Evolutionary conservation across 441 rosid genomes (phyloP).

Genomic region (Caryocar brasiliense): DNA sequence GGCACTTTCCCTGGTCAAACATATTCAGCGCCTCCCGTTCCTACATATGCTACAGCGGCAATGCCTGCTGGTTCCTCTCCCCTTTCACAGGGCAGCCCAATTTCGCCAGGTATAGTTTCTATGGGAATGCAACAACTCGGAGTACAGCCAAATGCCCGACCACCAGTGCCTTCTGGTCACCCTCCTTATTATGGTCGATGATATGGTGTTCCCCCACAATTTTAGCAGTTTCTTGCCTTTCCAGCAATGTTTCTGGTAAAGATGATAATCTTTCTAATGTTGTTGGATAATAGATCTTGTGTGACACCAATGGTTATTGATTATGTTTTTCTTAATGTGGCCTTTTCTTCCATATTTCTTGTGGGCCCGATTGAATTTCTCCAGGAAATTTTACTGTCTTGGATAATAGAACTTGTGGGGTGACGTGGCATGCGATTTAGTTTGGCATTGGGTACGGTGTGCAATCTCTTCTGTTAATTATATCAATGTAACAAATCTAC

Average conservation of each 20-base stretch:
- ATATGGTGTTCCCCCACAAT: conserved; percentile 3
- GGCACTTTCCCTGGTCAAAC: conserved; percentile 40
- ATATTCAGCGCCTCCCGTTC: conserved; percentile 21
- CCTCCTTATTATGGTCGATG: conserved; percentile 41
- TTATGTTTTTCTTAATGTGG: not conserved
- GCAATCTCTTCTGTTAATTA: too few relatives aligned
- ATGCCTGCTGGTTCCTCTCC: conserved; percentile 39
- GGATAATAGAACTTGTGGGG: too few relatives aligned
- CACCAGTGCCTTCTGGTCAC: conserved; percentile 35
- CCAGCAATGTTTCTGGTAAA: conserved; percentile 10
- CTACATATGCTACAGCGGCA: conserved; percentile 22
- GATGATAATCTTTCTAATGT: conserved; percentile 1
- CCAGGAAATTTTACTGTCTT: too few relatives aligned
- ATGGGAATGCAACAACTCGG: conserved; percentile 24
- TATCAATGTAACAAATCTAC: too few relatives aligned
- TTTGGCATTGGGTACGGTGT: too few relatives aligned
- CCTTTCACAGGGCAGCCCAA: conserved; percentile 23
- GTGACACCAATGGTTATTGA: not conserved
- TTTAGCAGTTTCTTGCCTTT: not conserved
- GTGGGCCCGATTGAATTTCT: too few relatives aligned
- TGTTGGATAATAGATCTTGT: not conserved
- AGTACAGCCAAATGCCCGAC: conserved; percentile 24
- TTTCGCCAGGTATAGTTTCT: conserved; percentile 19
- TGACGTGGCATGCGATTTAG: too few relatives aligned
- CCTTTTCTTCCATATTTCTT: not conserved